Percentiles rank a stretch among this genome's conserved stretches.
Evolutionary conservation across 345 rosid species (phyloP).

Genomic region (Populus euphratica): DNA sequence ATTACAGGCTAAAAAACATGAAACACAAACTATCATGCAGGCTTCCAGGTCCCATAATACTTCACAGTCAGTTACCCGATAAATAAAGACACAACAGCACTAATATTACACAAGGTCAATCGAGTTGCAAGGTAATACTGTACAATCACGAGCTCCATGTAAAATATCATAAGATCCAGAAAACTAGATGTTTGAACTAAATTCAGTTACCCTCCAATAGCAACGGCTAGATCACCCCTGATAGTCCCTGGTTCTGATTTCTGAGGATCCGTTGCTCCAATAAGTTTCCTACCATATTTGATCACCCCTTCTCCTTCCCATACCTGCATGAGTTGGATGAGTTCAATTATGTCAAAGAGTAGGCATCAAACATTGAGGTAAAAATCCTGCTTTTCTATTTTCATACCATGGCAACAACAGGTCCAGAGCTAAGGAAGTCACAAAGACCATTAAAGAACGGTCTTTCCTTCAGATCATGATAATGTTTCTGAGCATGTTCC

Average conservation of each 20-base stretch:
- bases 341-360: neutral
- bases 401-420: constrained; percentile 92
- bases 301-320: constrained; percentile 99
- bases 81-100: no score
- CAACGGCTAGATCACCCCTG: constrained; percentile 94
- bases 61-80: no score
- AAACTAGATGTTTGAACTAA: neutral
- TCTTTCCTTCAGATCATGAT: constrained; percentile 88
- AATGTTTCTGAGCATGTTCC: constrained; percentile 82
- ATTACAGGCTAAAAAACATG: neutral
- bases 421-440: constrained; percentile 97
- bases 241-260: constrained; percentile 98
- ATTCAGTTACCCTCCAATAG: constrained; percentile 72
- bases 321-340: constrained; percentile 44
- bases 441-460: constrained; percentile 93
- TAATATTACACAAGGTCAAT: neutral
- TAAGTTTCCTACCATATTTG: constrained; percentile 84
- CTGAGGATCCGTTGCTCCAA: constrained; percentile 98
- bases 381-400: neutral
- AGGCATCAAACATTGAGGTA: neutral
- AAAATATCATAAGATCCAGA: neutral
- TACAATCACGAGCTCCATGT: neutral
- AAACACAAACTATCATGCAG: no score
- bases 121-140: neutral
- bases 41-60: no score